Evolutionary conservation across 805 yeast species (phyloP), one percentile per base, ranked within the genome.

Genomic region (Myxozyma udenii): DNA sequence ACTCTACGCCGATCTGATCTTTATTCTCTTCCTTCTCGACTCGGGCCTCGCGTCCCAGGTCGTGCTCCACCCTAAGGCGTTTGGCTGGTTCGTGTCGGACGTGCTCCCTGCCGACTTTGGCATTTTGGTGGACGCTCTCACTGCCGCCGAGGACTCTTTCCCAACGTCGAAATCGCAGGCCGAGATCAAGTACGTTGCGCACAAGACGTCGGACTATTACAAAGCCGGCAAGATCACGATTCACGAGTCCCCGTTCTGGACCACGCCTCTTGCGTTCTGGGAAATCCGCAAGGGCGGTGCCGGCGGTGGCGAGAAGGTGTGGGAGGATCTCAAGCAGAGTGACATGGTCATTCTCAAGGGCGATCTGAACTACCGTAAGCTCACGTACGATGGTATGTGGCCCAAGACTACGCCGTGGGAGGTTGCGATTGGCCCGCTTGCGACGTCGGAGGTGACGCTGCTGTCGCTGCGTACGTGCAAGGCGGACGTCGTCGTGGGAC

Each of bases 51-150:
- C 80, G 14, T 71, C 73, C 21, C 72, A 78, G 50, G 79, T 91
- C 54, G 83, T 81, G 19, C 46, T 62, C 19, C 98, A 93, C 68
- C 88, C 95, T 58, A 93, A 93, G 68, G 80, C 81, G 46, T 78
- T 89, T 53, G 97, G 98, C 30, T 93, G 98, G 95, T 91, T 93
- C 84, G 98, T 93, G 18, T 87, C 96, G 61, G 99, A 93, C 68
- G 95, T 93, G 6, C 81, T 89, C 81, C 79, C 87, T 25, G 82
- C 81, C 63, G 99, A 93, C 70, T 81, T 87, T 54, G 53, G 44
- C 19, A 46, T 55, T 24, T 18, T 74, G 36, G 46, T 62, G 37
- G 40, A 49, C 45, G 44, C 53, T 2, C 54, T 55, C 23, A 14
- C 14, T 28, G 33, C 9, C 14, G 9, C 33, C 12, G 9, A 9